Percentiles rank a stretch among this genome's conserved stretches.
Conservation (phyloP, 2,329 filamentous ascomycete genomes). For the Coniosporium tulheliwenetii region DNA sequence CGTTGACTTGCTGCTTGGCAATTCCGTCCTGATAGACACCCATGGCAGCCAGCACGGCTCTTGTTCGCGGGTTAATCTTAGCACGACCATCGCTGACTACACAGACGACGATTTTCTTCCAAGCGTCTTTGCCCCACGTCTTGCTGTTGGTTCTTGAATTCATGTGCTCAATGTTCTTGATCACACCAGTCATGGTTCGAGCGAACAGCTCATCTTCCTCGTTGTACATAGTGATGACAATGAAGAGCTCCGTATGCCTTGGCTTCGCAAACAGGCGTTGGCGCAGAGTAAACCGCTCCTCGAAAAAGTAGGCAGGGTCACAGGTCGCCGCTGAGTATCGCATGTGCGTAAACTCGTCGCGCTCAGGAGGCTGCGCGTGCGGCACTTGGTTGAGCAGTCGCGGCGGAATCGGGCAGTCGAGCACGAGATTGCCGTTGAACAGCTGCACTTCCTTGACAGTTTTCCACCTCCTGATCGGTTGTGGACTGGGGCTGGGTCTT, state of each 20-base stretch:
- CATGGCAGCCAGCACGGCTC: conserved; percentile 78
- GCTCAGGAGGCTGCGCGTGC: conserved; percentile 63
- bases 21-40: conserved; percentile 98
- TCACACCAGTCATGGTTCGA: conserved; percentile 87
- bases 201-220: conserved; percentile 95
- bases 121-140: conserved; percentile 95
- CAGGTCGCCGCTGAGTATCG: conserved; percentile 90
- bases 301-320: conserved; percentile 76
- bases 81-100: conserved; percentile 92
- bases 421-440: conserved; percentile 89
- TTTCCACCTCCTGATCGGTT: conserved; percentile 77
- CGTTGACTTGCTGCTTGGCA: conserved; percentile 94
- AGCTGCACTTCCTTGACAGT: conserved; percentile 97
- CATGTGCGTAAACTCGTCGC: conserved; percentile 83
- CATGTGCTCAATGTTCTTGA: conserved; percentile 99
- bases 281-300: conserved; percentile 78
- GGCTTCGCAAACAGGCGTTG: conserved; percentile 87
- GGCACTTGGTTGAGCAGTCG: conserved; percentile 74
- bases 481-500: conserved; percentile 34
- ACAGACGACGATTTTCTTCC: conserved; percentile 99
- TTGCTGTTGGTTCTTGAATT: conserved; percentile 85
- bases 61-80: conserved; percentile 88
- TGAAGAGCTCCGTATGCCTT: conserved; percentile 86
- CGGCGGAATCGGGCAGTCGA: conserved; percentile 91
- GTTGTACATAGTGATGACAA: conserved; percentile 98